phyloP scores from a whole-genome alignment of 495 filamentous ascomycete species.

The Hypoxylon cercidicola region DNA sequence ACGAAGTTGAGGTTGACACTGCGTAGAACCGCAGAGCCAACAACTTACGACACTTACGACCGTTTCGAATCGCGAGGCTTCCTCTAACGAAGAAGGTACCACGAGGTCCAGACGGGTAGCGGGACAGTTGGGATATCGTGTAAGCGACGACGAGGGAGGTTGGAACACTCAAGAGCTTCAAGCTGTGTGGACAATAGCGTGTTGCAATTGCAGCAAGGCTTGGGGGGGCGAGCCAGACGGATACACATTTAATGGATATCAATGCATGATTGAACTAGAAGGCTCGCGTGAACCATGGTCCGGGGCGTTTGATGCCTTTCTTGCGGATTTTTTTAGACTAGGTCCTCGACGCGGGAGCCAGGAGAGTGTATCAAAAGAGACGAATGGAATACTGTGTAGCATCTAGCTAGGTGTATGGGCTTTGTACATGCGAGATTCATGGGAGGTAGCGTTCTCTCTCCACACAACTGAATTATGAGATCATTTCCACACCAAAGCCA shows the following conservation, averaged over 20 bases:
- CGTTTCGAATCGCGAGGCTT: slow-evolving; percentile 29
- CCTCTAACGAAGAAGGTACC: slow-evolving; percentile 12
- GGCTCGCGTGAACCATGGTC: slow-evolving; percentile 38
- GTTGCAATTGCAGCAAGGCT: slow-evolving; percentile 5
- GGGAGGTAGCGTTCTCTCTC: slow-evolving; percentile 25
- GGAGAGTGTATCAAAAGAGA: slow-evolving; percentile 37
- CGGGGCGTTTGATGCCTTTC: slow-evolving; percentile 41
- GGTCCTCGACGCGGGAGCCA: slow-evolving; percentile 8
- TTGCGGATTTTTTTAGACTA: slow-evolving; percentile 24
- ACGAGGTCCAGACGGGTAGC: slow-evolving; percentile 12
- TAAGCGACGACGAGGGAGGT: not conserved
- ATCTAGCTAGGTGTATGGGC: slow-evolving; percentile 38
- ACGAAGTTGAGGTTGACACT: slow-evolving; percentile 49
- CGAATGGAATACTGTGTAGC: slow-evolving; percentile 28
- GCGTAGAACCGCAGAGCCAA: slow-evolving; percentile 43
- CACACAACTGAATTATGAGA: slow-evolving; percentile 31
- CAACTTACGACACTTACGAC: slow-evolving; percentile 32
- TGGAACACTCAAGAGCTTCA: slow-evolving; percentile 4
- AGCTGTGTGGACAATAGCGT: slow-evolving; percentile 6
- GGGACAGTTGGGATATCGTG: not conserved
- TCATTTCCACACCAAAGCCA: slow-evolving; percentile 9
- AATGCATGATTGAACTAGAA: slow-evolving; percentile 50
- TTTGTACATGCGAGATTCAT: slow-evolving; percentile 31
- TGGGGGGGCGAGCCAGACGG: slow-evolving; percentile 14
- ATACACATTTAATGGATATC: slow-evolving; percentile 47